Evolutionary conservation across 495 filamentous ascomycete species (phyloP).

Genomic region (Hyaloscypha variabilis): DNA sequence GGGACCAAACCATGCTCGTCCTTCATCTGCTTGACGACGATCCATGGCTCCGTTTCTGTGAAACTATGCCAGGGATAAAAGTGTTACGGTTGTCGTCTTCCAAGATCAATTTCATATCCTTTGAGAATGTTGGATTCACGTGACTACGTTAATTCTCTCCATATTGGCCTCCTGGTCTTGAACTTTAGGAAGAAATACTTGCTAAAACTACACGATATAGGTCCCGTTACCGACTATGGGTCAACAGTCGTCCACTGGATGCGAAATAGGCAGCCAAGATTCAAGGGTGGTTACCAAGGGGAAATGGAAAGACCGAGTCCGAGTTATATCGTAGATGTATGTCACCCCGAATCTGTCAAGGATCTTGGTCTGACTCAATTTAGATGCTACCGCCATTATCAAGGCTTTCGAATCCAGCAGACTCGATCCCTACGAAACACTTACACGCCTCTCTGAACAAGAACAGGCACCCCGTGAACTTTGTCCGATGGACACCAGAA

Average conservation of each 20-base stretch:
- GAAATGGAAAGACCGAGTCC: conserved; percentile 83
- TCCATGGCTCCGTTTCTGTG: not conserved
- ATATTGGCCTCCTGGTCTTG: not conserved
- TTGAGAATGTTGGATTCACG: not conserved
- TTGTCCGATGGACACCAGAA: conserved; percentile 98
- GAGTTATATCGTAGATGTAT: conserved; percentile 87
- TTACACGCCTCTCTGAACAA: conserved; percentile 97
- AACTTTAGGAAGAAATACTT: not conserved
- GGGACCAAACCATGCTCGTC: not conserved
- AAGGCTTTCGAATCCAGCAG: conserved; percentile 68
- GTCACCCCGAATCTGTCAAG: conserved; percentile 33
- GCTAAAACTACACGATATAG: conserved; percentile 39
- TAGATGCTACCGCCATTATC: conserved; percentile 89
- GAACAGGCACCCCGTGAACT: conserved; percentile 94
- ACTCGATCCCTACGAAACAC: conserved; percentile 85
- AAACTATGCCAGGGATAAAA: not conserved
- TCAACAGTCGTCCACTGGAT: conserved; percentile 92
- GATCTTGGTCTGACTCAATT: conserved; percentile 29
- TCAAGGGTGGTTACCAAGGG: conserved; percentile 64
- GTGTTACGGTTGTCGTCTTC: not conserved
- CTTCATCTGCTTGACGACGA: not conserved
- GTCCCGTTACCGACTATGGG: conserved; percentile 93
- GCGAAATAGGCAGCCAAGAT: conserved; percentile 78
- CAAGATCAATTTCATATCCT: not conserved
- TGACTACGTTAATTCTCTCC: not conserved